A percentile compares a stretch with the other conserved stretches of the same genome.
Evolutionary conservation across 129 eudicot species (phyloP).

Genomic region (Mikania micrantha): DNA sequence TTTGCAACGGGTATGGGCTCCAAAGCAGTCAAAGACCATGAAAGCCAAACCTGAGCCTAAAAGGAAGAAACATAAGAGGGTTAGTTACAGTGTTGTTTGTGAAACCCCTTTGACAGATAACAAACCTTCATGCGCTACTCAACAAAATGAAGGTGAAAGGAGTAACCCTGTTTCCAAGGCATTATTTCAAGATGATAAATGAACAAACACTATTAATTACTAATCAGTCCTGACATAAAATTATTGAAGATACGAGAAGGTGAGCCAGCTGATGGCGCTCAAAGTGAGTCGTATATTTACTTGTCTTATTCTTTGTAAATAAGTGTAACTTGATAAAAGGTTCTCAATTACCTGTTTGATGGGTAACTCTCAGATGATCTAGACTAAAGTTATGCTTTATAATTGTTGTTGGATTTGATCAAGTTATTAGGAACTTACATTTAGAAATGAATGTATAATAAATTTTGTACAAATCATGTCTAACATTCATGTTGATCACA

Average conservation of each 20-base stretch:
- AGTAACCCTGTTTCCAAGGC: slow-evolving; percentile 59
- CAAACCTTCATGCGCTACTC: slow-evolving; percentile 20
- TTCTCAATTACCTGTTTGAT: too few relatives aligned
- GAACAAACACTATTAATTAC: slow-evolving; percentile 5
- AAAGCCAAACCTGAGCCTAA: slow-evolving; percentile 41
- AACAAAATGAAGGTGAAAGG: slow-evolving; percentile 22
- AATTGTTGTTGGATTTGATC: too few relatives aligned
- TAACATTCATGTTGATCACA: too few relatives aligned
- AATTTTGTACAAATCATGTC: too few relatives aligned
- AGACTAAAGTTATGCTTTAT: too few relatives aligned
- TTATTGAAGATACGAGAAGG: not conserved
- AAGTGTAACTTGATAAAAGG: too few relatives aligned
- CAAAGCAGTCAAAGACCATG: slow-evolving; percentile 49
- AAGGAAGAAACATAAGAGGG: slow-evolving; percentile 42
- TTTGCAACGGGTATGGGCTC: slow-evolving; percentile 96
- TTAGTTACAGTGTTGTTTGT: slow-evolving; percentile 52
- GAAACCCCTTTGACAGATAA: slow-evolving; percentile 67
- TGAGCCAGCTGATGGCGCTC: not conserved
- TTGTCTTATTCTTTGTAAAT: slow-evolving; percentile 19
- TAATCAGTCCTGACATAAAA: not conserved
- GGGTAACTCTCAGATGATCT: too few relatives aligned
- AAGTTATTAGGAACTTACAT: too few relatives aligned
- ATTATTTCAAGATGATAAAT: slow-evolving; percentile 67
- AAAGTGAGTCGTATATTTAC: slow-evolving; percentile 4
- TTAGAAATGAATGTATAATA: too few relatives aligned